Evolutionary conservation across 176 grass and related monocot genomes (phyloP).

Genomic region (Elaeis guineensis): DNA sequence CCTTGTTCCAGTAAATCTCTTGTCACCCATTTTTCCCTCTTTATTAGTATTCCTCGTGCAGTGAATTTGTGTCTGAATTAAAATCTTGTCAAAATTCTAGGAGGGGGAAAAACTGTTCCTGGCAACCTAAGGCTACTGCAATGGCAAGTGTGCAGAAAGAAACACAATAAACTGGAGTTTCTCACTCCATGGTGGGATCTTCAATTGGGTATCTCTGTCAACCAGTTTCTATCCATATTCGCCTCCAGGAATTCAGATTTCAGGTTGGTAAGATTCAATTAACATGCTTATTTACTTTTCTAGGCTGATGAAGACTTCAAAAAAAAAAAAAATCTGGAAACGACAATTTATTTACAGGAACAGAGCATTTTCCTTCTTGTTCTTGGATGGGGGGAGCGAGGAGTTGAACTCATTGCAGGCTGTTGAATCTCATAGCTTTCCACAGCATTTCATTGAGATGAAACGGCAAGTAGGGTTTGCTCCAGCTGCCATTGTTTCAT

Average conservation of each 20-base stretch:
- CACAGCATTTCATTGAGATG: conserved; percentile 64
- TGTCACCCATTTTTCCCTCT: neutral
- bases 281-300: too few relatives aligned
- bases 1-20: conserved; percentile 55
- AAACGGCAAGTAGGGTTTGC: conserved; percentile 67
- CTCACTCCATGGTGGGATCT: conserved; percentile 97
- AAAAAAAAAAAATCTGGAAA: too few relatives aligned
- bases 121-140: conserved; percentile 84
- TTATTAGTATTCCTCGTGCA: too few relatives aligned
- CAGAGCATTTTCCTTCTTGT: conserved; percentile 82
- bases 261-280: conserved; percentile 28
- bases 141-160: conserved; percentile 68
- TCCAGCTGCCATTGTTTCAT: conserved; percentile 66
- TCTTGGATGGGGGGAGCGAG: conserved; percentile 55
- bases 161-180: conserved; percentile 73
- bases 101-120: conserved; percentile 77
- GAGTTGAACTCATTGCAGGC: conserved; percentile 62
- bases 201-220: conserved; percentile 80
- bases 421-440: conserved; percentile 69
- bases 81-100: conserved; percentile 28
- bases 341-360: conserved; percentile 32
- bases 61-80: neutral
- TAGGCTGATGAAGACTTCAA: too few relatives aligned
- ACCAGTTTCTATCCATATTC: conserved; percentile 86
- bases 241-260: conserved; percentile 53